phyloP scores from a whole-genome alignment of 345 rosid species.

The Citrus sp. region DNA sequence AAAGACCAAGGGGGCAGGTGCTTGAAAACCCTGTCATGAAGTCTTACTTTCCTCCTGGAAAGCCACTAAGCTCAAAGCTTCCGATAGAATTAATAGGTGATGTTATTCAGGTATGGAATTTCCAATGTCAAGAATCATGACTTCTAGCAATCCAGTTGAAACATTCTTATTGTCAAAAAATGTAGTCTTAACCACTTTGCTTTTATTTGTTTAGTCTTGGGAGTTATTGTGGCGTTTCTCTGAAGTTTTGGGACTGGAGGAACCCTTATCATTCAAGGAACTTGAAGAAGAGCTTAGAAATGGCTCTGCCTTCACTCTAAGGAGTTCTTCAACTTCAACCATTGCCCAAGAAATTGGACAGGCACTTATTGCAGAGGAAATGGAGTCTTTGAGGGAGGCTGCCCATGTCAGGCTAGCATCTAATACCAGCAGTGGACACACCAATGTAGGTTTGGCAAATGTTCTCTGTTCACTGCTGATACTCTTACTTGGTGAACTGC shows the following conservation, averaged over 20 bases:
- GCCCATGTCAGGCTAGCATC: neutral
- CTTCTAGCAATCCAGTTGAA: neutral
- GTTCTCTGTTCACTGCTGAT: conserved; percentile 30
- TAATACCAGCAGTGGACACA: conserved; percentile 1
- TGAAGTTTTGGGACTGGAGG: conserved; percentile 31
- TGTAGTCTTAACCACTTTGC: conserved; percentile 4
- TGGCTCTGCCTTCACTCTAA: conserved; percentile 12
- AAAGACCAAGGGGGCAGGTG: conserved; percentile 7
- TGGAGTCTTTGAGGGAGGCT: conserved; percentile 14
- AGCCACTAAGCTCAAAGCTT: conserved; percentile 28
- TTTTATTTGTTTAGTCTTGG: conserved; percentile 32
- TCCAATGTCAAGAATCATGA: neutral
- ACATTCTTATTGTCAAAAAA: neutral
- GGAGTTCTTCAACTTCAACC: conserved; percentile 14
- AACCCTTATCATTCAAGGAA: conserved; percentile 25
- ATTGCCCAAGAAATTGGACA: neutral
- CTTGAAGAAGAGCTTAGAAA: conserved; percentile 30
- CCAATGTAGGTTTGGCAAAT: conserved; percentile 16
- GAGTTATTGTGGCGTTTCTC: conserved; percentile 37
- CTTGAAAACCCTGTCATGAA: neutral
- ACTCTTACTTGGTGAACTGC: conserved; percentile 27
- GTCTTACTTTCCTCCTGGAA: conserved; percentile 24
- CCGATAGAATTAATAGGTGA: conserved; percentile 29
- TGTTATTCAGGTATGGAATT: conserved; percentile 35
- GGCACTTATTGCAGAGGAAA: conserved; percentile 6